phyloP scores from a whole-genome alignment of 495 filamentous ascomycete species.

The Amniculicola lignicola region DNA sequence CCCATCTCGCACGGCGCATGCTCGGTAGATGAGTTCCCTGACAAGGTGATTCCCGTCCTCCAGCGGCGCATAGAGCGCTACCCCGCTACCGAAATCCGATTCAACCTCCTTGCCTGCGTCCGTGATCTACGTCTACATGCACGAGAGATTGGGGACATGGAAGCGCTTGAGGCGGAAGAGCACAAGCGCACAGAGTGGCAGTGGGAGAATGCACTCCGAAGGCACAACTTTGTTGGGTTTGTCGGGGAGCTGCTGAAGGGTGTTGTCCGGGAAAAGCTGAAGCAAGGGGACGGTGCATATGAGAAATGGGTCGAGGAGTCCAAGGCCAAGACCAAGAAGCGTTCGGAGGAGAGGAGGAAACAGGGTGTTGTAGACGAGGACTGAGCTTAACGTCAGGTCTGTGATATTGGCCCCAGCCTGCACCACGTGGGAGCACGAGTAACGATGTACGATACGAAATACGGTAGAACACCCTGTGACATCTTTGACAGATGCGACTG shows the following conservation, averaged over 20 bases:
- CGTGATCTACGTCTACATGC: constrained; percentile 73
- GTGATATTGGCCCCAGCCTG: too few species aligned
- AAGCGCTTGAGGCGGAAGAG: constrained; percentile 75
- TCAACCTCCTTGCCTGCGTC: constrained; percentile 92
- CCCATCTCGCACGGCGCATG: constrained; percentile 86
- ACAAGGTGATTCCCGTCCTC: constrained; percentile 81
- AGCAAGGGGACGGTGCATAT: constrained; percentile 58
- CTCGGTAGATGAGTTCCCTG: constrained; percentile 64
- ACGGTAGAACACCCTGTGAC: too few species aligned
- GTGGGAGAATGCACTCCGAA: constrained; percentile 91
- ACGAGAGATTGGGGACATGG: constrained; percentile 75
- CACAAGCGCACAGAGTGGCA: constrained; percentile 80
- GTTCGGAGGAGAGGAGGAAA: constrained; percentile 57
- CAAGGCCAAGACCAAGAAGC: constrained; percentile 65
- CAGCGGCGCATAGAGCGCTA: constrained; percentile 81
- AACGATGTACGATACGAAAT: too few species aligned
- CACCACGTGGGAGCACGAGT: too few species aligned
- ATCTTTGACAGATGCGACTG: too few species aligned
- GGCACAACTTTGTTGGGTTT: constrained; percentile 96
- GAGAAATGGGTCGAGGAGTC: constrained; percentile 76
- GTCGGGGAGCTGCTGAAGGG: constrained; percentile 86
- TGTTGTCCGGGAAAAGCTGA: constrained; percentile 69
- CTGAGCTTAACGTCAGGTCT: too few species aligned
- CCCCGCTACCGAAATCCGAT: constrained; percentile 81
- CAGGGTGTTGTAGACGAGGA: constrained; percentile 40